A percentile compares a stretch with the other conserved stretches of the same genome.
Evolutionary conservation across 306 rosid genomes (phyloP).

Genomic region (Lablab purpureus): DNA sequence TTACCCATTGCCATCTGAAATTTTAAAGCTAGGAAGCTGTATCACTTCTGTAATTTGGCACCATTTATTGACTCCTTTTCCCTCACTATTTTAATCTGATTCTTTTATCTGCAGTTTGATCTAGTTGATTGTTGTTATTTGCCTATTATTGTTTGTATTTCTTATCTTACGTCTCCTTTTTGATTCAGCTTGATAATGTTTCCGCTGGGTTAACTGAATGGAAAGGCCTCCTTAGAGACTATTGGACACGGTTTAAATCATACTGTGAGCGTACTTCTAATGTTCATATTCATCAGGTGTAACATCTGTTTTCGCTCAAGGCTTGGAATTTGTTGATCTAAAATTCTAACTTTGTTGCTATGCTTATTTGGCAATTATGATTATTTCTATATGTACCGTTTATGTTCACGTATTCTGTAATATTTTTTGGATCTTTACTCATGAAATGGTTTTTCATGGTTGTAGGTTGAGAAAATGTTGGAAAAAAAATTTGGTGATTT

Average conservation of each 20-base stretch:
- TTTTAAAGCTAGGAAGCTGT: neutral
- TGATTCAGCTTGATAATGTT: slow-evolving; percentile 91
- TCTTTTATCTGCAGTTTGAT: slow-evolving; percentile 5
- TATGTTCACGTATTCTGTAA: neutral
- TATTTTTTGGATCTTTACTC: slow-evolving; percentile 23
- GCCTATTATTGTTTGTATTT: slow-evolving; percentile 1
- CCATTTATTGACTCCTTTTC: slow-evolving; percentile 28
- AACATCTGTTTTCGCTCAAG: slow-evolving; percentile 24
- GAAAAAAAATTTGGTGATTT: slow-evolving; percentile 81
- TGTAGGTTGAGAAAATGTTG: slow-evolving; percentile 97
- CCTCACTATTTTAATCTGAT: neutral
- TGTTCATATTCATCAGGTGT: slow-evolving; percentile 93
- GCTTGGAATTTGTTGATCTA: slow-evolving; percentile 34
- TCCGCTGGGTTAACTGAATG: slow-evolving; percentile 96
- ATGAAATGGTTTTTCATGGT: slow-evolving; percentile 32
- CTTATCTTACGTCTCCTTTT: slow-evolving; percentile 24
- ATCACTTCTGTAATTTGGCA: neutral
- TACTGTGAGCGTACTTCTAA: slow-evolving; percentile 72
- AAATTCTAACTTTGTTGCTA: slow-evolving; percentile 4
- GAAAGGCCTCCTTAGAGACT: slow-evolving; percentile 96
- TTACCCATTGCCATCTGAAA: neutral
- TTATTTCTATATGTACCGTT: slow-evolving; percentile 17
- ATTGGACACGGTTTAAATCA: slow-evolving; percentile 91
- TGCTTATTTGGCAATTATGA: slow-evolving; percentile 16
- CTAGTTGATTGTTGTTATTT: slow-evolving; percentile 25